Base-by-base conservation (phyloP, 2,329 filamentous ascomycete genomes). In the Aspergillus chevalieri region DNA sequence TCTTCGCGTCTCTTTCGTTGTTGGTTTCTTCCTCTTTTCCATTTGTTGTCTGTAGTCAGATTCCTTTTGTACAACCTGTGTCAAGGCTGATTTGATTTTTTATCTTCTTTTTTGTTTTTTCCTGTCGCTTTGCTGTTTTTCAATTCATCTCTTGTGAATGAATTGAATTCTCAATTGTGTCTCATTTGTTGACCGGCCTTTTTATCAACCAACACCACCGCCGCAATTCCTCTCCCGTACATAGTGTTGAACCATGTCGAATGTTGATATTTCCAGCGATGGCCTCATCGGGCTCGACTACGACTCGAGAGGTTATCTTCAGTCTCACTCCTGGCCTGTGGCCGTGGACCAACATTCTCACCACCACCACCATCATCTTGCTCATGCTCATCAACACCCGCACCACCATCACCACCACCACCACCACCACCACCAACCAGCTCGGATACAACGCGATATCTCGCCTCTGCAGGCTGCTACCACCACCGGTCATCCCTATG, bases 251-350 rank as follows among this genome's bases (percentile, higher is more conserved):
- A 69, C 62, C 51, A 74, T 74, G 66, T 71, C 67, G 56, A 72
- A 73, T 64, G 65, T 74, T 56, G 70, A 71, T 66, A 56, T 75
- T 57, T 60, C 68, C 46, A 62, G 58, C 57, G 72, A 76, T 51
- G 73, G 71, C 61, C 68, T 77, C 49, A 65, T 72, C 56, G 70
- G 68, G 55, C 68, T 74, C 55, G 74, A 76, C 49, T 74, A 74
- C 54, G 73, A 76, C 60, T 69, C 72, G 50, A 71, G 73, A 66
- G 65, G 58, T 44, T 77, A 74, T 63, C 65, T 71, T 52, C 65
- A 69, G 51, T 62, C 68, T 56, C 61, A 67, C 54, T 61, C 66
- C 54, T 76, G 73, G 73, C 66, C 72, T 46, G 64, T 74, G 47
- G 54, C 68, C 45, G 65, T 74, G 52, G 69, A 73, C 53, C 68